Percentiles rank a stretch among this genome's conserved stretches.
These are phyloP conservation scores for Hymenochaete sp. DNA, from an alignment of 1,284 basidiomycete genomes.

Conservation along the genomic window DNA sequence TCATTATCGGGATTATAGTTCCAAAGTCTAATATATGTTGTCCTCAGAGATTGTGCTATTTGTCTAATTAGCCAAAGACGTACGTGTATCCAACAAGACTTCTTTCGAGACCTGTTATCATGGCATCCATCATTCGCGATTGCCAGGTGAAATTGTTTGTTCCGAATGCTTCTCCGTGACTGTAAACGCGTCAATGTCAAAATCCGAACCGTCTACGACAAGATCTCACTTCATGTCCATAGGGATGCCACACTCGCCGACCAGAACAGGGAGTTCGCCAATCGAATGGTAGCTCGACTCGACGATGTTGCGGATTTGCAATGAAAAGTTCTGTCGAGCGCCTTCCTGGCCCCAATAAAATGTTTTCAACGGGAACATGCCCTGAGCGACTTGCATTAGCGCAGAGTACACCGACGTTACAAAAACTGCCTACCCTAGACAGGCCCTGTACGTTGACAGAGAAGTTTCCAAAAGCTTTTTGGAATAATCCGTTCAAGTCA, in stretches of 20 bases:
- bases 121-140: conserved; percentile 79
- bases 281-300: conserved; percentile 56
- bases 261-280: conserved; percentile 71
- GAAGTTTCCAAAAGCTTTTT: conserved; percentile 74
- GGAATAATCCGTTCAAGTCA: conserved; percentile 79
- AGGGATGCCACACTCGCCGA: conserved; percentile 88
- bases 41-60: background rate
- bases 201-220: background rate
- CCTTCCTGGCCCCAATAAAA: conserved; percentile 84
- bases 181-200: conserved; percentile 24
- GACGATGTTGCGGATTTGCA: conserved; percentile 78
- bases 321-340: conserved; percentile 70
- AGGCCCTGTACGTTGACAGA: conserved; percentile 87
- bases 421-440: conserved; percentile 50
- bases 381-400: conserved; percentile 37
- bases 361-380: conserved; percentile 71
- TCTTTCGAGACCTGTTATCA: conserved; percentile 70
- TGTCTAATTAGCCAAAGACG: conserved; percentile 26
- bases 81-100: conserved; percentile 76
- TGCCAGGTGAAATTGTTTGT: conserved; percentile 78
- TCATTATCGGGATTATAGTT: conserved; percentile 89
- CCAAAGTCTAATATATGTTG: conserved; percentile 59
- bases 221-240: conserved; percentile 81
- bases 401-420: conserved; percentile 1
- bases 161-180: conserved; percentile 61